These are phyloP conservation scores for Trichoderma gamsii DNA, from an alignment of 495 filamentous ascomycete species.

Conservation along the genomic window DNA sequence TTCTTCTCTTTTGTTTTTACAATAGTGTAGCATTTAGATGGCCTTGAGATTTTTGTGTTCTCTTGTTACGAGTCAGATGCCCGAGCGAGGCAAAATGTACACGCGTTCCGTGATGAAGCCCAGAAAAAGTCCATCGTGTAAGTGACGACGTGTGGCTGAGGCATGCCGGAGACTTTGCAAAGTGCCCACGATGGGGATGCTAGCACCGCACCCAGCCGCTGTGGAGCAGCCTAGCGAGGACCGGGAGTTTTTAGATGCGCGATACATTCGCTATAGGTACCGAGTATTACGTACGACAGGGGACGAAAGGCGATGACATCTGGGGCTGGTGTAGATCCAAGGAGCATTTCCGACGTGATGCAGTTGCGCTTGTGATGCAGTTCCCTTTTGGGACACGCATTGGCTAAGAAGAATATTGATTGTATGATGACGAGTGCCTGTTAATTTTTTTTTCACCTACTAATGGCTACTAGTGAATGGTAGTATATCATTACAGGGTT, in stretches of 20 bases:
- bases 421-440: too few species aligned
- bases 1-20: neutral
- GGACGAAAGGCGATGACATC: neutral
- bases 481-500: too few species aligned
- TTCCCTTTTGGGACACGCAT: too few species aligned
- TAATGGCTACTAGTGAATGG: too few species aligned
- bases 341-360: neutral
- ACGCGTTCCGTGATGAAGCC: neutral
- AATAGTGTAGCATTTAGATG: neutral
- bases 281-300: neutral
- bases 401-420: too few species aligned
- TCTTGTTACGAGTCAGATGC: neutral
- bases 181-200: neutral
- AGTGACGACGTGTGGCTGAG: neutral
- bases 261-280: neutral
- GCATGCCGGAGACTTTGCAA: neutral
- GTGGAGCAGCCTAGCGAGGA: too few species aligned
- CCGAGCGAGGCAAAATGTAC: neutral
- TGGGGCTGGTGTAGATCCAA: neutral
- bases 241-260: neutral
- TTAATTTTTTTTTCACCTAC: too few species aligned
- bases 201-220: too few species aligned
- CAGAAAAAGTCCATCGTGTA: neutral
- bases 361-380: too few species aligned
- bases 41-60: neutral